Conservation (phyloP, 257 asterid genomes). For the Solanum raphanifolium region DNA sequence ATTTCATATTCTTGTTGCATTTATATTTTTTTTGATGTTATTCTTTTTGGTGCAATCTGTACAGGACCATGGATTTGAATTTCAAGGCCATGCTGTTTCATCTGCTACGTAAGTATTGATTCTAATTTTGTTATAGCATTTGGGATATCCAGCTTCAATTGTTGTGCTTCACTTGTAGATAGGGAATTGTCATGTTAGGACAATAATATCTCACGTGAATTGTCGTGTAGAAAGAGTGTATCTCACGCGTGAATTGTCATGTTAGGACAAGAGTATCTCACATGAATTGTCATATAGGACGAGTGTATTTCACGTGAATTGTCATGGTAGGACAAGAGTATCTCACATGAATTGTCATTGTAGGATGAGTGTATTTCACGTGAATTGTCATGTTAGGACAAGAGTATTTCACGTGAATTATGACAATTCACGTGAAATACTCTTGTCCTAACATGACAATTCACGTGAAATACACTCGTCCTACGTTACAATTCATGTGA, state of each 20-base stretch:
- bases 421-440: too few species aligned
- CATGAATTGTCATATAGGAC: not conserved
- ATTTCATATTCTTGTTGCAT: not conserved
- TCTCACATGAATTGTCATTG: too few species aligned
- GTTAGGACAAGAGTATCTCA: too few species aligned
- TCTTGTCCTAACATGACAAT: too few species aligned
- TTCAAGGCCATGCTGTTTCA: not conserved
- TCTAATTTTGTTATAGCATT: not conserved
- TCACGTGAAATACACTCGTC: too few species aligned
- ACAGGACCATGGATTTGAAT: constrained; percentile 19
- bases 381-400: not conserved
- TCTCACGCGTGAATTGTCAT: too few species aligned
- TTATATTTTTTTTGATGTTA: not conserved
- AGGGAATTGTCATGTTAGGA: too few species aligned
- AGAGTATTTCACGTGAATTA: too few species aligned
- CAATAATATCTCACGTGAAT: not conserved
- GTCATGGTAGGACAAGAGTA: too few species aligned
- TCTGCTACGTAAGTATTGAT: constrained; percentile 29
- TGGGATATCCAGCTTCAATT: not conserved
- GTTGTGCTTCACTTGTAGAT: not conserved
- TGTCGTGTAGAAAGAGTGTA: too few species aligned
- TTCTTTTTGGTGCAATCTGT: not conserved
- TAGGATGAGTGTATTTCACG: not conserved
- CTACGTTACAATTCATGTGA: too few species aligned
- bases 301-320: too few species aligned